Conservation (phyloP, 805 yeast genomes). For the Ogataea nonfermentans region DNA sequence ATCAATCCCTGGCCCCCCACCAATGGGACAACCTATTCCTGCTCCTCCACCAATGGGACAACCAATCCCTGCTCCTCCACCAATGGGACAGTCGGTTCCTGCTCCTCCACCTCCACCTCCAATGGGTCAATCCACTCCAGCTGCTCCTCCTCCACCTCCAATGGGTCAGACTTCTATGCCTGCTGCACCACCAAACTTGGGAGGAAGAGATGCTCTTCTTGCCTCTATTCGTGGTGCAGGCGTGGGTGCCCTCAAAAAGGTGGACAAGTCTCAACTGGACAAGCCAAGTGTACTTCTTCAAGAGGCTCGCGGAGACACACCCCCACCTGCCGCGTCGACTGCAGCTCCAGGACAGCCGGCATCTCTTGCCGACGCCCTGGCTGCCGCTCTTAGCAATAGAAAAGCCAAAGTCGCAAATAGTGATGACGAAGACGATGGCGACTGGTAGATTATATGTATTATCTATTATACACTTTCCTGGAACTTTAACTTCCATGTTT, state of each 20-base stretch:
- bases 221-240: slow-evolving; percentile 87
- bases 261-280: slow-evolving; percentile 81
- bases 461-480: slow-evolving; percentile 18
- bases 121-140: slow-evolving; percentile 25
- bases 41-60: neutral
- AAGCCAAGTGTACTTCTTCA: slow-evolving; percentile 70
- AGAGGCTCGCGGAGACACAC: slow-evolving; percentile 67
- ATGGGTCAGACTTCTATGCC: slow-evolving; percentile 36
- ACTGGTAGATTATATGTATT: slow-evolving; percentile 44
- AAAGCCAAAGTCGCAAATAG: slow-evolving; percentile 78
- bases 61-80: neutral
- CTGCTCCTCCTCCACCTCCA: slow-evolving; percentile 18
- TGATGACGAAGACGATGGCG: slow-evolving; percentile 84
- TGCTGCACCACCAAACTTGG: slow-evolving; percentile 44
- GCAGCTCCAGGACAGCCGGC: slow-evolving; percentile 51
- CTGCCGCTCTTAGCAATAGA: slow-evolving; percentile 79
- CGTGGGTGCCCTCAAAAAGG: slow-evolving; percentile 63
- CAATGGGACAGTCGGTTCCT: neutral
- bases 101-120: slow-evolving; percentile 1
- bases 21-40: slow-evolving; percentile 23
- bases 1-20: slow-evolving; percentile 4
- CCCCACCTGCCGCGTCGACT: slow-evolving; percentile 32
- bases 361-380: slow-evolving; percentile 79
- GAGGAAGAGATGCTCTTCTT: slow-evolving; percentile 75
- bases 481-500: slow-evolving; percentile 51